Evolutionary conservation across 495 filamentous ascomycete genomes (phyloP).

Genomic region (Tetracladium setigerum): DNA sequence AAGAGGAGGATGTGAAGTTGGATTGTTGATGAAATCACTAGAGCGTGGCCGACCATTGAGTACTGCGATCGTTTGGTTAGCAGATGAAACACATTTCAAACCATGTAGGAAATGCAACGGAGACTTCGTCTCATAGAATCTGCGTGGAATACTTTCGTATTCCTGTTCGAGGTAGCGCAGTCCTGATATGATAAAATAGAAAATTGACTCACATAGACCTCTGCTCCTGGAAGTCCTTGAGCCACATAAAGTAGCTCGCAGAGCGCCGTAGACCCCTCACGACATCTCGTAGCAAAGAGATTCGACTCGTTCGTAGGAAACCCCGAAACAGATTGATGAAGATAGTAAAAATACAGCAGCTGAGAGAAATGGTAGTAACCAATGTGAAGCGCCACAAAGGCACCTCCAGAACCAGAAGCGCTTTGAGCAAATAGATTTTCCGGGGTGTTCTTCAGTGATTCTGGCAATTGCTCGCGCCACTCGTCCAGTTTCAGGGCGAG

Average conservation of each 20-base stretch:
- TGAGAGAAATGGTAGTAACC: constrained; percentile 37
- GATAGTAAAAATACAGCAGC: constrained; percentile 35
- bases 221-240: constrained; percentile 23
- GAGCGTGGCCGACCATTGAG: constrained; percentile 34
- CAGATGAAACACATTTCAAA: too few species aligned
- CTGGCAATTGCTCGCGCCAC: constrained; percentile 25
- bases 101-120: too few species aligned
- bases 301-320: too few species aligned
- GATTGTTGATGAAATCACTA: constrained; percentile 34
- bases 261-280: constrained; percentile 25
- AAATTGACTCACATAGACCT: too few species aligned
- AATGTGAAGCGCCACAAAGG: constrained; percentile 33
- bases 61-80: too few species aligned
- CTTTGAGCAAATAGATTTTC: constrained; percentile 23
- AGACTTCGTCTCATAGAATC: too few species aligned
- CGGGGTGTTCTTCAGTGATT: constrained; percentile 24
- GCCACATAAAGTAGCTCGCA: constrained; percentile 31
- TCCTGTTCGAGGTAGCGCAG: too few species aligned
- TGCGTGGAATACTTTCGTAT: too few species aligned
- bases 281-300: constrained; percentile 30
- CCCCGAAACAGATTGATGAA: too few species aligned
- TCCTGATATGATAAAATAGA: too few species aligned
- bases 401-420: constrained; percentile 27
- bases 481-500: constrained; percentile 22
- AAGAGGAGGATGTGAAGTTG: constrained; percentile 35